Percentiles rank a stretch among this genome's conserved stretches.
Conservation (phyloP, 2,329 filamentous ascomycete species). For the Bimuria novae-zelandiae region DNA sequence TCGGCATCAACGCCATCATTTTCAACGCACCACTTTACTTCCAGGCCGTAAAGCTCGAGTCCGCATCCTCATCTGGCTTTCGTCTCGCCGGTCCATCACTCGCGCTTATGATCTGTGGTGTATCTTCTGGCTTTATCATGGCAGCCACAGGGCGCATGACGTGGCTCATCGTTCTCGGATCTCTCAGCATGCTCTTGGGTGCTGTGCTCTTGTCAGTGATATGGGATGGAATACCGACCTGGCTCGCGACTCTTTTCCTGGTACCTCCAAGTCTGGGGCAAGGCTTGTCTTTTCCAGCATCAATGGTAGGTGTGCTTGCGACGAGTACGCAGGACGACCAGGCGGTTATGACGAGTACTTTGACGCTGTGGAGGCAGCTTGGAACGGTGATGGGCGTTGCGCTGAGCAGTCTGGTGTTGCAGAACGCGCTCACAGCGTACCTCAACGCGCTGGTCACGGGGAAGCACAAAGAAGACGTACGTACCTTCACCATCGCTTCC, state of each 20-base stretch:
- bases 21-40: slow-evolving; percentile 76
- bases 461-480: slow-evolving; percentile 58
- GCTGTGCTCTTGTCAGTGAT: slow-evolving; percentile 41
- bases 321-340: slow-evolving; percentile 51
- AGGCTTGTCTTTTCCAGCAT: slow-evolving; percentile 49
- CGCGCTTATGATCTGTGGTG: slow-evolving; percentile 49
- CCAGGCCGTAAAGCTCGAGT: slow-evolving; percentile 55
- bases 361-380: slow-evolving; percentile 72
- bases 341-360: slow-evolving; percentile 63
- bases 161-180: slow-evolving; percentile 47
- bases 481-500: slow-evolving; percentile 3
- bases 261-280: slow-evolving; percentile 48
- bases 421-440: slow-evolving; percentile 69
- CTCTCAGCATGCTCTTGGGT: slow-evolving; percentile 44
- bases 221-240: slow-evolving; percentile 46
- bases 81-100: slow-evolving; percentile 68
- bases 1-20: slow-evolving; percentile 61
- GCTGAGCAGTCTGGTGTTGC: slow-evolving; percentile 70
- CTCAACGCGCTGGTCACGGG: slow-evolving; percentile 64
- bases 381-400: slow-evolving; percentile 77
- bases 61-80: slow-evolving; percentile 72
- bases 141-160: slow-evolving; percentile 50
- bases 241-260: slow-evolving; percentile 49
- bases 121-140: slow-evolving; percentile 51
- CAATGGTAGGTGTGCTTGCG: slow-evolving; percentile 48